Evolutionary conservation across 169 alveolate genomes (phyloP).

Genomic region (Eimeria maxima): DNA sequence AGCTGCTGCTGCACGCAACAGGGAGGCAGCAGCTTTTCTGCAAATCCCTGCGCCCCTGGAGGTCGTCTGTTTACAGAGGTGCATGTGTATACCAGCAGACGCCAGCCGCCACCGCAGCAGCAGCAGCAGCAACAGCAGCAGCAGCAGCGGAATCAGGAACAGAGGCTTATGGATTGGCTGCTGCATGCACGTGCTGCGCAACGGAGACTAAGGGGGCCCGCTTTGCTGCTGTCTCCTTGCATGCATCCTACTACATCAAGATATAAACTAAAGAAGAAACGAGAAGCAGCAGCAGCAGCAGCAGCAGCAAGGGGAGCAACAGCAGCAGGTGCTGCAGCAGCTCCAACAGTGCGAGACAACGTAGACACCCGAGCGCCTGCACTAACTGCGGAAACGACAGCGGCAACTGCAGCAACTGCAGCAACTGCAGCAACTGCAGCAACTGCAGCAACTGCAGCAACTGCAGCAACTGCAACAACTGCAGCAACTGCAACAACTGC

Average conservation of each 20-base stretch:
- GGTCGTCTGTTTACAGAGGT: not conserved
- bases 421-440: no score
- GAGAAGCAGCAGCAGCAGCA: conserved; percentile 12
- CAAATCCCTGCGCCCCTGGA: not conserved
- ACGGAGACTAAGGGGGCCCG: no score
- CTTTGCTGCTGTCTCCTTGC: not conserved
- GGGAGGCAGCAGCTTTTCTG: not conserved
- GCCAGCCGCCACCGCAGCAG: not conserved
- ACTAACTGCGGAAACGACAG: no score
- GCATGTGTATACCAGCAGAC: not conserved
- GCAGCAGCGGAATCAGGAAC: conserved; percentile 43
- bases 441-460: no score
- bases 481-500: no score
- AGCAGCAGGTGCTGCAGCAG: conserved; percentile 8
- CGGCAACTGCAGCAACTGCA: no score
- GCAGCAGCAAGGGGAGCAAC: conserved; percentile 23
- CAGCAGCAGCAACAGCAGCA: conserved; percentile 52
- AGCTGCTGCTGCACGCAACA: not conserved
- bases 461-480: no score
- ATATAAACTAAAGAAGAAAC: not conserved
- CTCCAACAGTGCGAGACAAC: no score
- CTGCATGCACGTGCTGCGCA: not conserved
- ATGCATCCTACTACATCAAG: not conserved
- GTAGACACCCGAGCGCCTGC: no score
- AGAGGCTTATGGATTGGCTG: not conserved